These are phyloP conservation scores for Coemansia erecta DNA, from an alignment of 192 early-diverging fungal genomes.

Conservation along the genomic window DNA sequence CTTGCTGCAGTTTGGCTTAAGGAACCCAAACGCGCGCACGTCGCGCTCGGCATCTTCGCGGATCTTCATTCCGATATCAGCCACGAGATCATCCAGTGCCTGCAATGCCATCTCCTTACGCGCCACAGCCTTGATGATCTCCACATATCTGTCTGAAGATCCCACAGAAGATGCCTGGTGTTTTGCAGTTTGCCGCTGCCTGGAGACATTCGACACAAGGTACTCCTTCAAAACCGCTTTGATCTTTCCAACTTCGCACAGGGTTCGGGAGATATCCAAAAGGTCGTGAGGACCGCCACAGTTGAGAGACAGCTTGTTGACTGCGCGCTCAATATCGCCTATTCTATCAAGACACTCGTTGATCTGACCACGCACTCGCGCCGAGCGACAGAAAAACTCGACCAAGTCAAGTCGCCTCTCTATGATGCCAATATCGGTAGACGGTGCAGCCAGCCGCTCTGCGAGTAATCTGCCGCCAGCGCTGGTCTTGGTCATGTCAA, in stretches of 20 bases:
- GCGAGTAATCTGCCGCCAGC: conserved; percentile 74
- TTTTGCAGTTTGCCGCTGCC: neutral
- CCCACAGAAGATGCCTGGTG: neutral
- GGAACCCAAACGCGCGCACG: conserved; percentile 54
- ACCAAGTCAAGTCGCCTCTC: conserved; percentile 73
- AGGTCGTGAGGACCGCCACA: conserved; percentile 64
- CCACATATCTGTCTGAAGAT: neutral
- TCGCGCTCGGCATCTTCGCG: conserved; percentile 48
- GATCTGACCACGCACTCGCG: conserved; percentile 49
- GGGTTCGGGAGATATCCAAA: conserved; percentile 58
- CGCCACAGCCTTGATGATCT: conserved; percentile 14
- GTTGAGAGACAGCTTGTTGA: conserved; percentile 68
- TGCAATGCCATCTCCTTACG: conserved; percentile 40
- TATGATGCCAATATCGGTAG: conserved; percentile 62
- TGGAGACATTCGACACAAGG: too few species aligned
- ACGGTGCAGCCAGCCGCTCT: conserved; percentile 67
- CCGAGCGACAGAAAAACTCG: conserved; percentile 61
- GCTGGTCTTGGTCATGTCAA: conserved; percentile 79
- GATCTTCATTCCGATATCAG: conserved; percentile 49
- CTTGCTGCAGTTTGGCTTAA: conserved; percentile 50
- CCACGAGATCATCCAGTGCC: conserved; percentile 40
- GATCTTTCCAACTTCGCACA: conserved; percentile 12
- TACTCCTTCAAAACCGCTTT: too few species aligned
- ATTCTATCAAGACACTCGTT: conserved; percentile 57
- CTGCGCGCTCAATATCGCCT: conserved; percentile 66